Evolutionary conservation across 2,329 filamentous ascomycete species (phyloP), one percentile per base, ranked within the genome.

Genomic region (Beauveria sp.): DNA sequence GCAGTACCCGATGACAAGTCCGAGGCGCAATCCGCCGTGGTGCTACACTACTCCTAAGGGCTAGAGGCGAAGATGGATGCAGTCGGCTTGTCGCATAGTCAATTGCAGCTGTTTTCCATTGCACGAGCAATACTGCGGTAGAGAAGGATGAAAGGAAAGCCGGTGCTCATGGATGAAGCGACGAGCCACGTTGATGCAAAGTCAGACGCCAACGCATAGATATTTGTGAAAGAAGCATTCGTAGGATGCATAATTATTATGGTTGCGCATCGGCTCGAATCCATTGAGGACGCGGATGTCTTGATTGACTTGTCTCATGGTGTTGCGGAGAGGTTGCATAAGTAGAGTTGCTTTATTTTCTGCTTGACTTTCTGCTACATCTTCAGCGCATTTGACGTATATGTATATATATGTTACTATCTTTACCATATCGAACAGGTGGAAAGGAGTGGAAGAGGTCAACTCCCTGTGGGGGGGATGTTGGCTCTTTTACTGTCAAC

Each of bases 31-130:
- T 22, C 22, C 22, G 22, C 22, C 22, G 22, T 22, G 22, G 22
- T 22, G 22, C 22, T 22, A 22, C 22, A 22, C 22, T 22, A 22
- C 22, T 22, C 22, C 22, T 22, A 22, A 22, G 72, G 73, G 0
- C 65, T 75, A 0, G 64, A 64, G 3, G 66, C 66, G 1, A 60
- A 53, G 6, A 74, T 85, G 52, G 72, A 75, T 16, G 70, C 76
- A 1, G 73, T 80, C 7, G 72, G 74, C 58, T 71, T 84, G 8
- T 79, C 76, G 5, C 77, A 79, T 58, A 85, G 85, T 0, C 84
- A 87, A 68, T 77, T 78, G 59, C 85, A 87, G 68, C 75, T 87
- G 1, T 84, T 88, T 65, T 84, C 79, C 65, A 75, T 87, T 8
- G 84, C 81, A 2, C 73, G 84, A 3, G 84, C 82, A 0, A 73